These are phyloP conservation scores for Scheffersomyces coipomensis DNA, from an alignment of 805 yeast genomes.

Conservation along the genomic window DNA sequence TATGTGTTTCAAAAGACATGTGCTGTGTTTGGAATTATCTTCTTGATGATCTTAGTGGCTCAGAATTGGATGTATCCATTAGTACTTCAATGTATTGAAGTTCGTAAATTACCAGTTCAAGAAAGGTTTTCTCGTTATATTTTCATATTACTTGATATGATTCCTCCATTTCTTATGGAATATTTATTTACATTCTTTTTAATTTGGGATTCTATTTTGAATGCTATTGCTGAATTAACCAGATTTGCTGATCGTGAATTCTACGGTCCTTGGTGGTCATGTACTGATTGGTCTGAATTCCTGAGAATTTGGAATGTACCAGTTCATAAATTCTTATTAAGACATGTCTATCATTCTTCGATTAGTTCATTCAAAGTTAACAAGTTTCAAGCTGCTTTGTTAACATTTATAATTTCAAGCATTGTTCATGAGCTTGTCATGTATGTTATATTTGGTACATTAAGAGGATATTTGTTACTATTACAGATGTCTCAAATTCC, in stretches of 20 bases:
- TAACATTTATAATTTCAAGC: slow-evolving; percentile 79
- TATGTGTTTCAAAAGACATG: slow-evolving; percentile 67
- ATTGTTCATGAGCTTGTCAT: slow-evolving; percentile 88
- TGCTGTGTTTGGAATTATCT: slow-evolving; percentile 86
- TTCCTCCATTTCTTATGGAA: slow-evolving; percentile 75
- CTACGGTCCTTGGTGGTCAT: slow-evolving; percentile 98
- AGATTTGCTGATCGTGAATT: slow-evolving; percentile 87
- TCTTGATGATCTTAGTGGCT: slow-evolving; percentile 77
- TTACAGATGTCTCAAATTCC: slow-evolving; percentile 91
- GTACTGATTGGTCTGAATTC: slow-evolving; percentile 89
- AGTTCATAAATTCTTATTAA: slow-evolving; percentile 80
- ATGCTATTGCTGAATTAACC: slow-evolving; percentile 86
- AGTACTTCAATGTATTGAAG: slow-evolving; percentile 55
- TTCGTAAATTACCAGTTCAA: slow-evolving; percentile 47
- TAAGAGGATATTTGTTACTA: slow-evolving; percentile 76
- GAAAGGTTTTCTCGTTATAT: slow-evolving; percentile 52
- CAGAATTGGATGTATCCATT: slow-evolving; percentile 75
- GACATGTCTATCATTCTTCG: slow-evolving; percentile 93
- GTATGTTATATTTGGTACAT: slow-evolving; percentile 78
- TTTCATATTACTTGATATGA: slow-evolving; percentile 62
- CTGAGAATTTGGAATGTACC: slow-evolving; percentile 94
- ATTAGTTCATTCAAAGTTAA: slow-evolving; percentile 71
- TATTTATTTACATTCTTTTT: slow-evolving; percentile 80
- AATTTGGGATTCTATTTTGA: slow-evolving; percentile 94
- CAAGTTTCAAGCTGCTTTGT: slow-evolving; percentile 65